Evolutionary conservation across 1,284 basidiomycete species (phyloP).

Genomic region (Inonotus hispidus): DNA sequence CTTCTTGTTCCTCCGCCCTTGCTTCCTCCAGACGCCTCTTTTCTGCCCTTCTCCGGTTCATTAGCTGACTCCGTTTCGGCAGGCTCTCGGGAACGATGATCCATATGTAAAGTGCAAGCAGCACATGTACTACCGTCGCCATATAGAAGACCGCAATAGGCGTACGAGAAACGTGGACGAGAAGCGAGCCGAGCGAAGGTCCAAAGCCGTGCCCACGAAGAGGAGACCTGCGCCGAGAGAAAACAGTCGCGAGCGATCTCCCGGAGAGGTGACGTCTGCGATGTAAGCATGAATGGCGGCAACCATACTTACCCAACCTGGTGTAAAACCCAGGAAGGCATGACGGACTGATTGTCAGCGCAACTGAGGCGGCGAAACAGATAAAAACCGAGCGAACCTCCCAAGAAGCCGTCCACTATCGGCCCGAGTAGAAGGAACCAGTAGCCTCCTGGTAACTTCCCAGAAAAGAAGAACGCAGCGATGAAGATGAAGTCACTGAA

Average conservation of each 20-base stretch:
- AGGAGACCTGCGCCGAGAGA: conserved; percentile 57
- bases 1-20: conserved; percentile 16
- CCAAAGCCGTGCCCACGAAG: conserved; percentile 69
- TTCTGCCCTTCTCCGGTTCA: conserved; percentile 24
- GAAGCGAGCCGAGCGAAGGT: conserved; percentile 61
- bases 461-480: conserved; percentile 54
- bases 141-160: conserved; percentile 72
- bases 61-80: conserved; percentile 35
- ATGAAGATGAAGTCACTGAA: conserved; percentile 61
- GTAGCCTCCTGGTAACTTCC: conserved; percentile 70
- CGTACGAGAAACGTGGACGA: conserved; percentile 54
- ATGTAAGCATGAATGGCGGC: conserved; percentile 60
- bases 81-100: conserved; percentile 76
- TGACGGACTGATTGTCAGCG: neutral
- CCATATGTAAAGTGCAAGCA: conserved; percentile 48
- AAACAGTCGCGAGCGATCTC: conserved; percentile 55
- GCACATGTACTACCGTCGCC: conserved; percentile 40
- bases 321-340: neutral
- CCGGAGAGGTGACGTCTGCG: conserved; percentile 51
- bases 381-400: conserved; percentile 46
- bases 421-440: conserved; percentile 77
- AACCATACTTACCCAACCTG: conserved; percentile 40
- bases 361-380: neutral
- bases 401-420: conserved; percentile 69
- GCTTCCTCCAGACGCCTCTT: conserved; percentile 29